A percentile compares a stretch with the other conserved stretches of the same genome.
These are phyloP conservation scores for Phytophthora sp. DNA, from an alignment of 352 stramenopile genomes.

Conservation along the genomic window DNA sequence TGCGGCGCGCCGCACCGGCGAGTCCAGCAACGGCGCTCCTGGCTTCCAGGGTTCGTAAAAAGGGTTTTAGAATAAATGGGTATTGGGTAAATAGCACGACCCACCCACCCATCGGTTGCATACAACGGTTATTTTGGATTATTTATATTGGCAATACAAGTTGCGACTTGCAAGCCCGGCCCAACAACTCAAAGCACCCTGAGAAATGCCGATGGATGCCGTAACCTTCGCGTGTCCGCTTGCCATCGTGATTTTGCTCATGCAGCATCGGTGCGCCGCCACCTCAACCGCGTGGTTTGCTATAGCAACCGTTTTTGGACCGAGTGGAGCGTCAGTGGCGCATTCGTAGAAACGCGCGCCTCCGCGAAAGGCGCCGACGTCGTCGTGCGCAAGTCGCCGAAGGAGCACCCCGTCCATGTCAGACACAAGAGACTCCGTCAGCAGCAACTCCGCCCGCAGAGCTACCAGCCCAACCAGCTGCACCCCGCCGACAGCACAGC, in stretches of 20 bases:
- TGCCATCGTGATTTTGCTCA: not conserved
- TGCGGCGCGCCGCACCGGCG: too few relatives aligned
- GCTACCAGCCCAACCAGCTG: not conserved
- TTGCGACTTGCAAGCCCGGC: too few relatives aligned
- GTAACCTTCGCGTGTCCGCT: not conserved
- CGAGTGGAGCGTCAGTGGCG: not conserved
- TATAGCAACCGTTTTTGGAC: not conserved
- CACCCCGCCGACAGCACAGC: not conserved
- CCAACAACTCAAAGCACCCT: too few relatives aligned
- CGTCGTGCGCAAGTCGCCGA: too few relatives aligned
- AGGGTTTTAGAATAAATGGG: not conserved
- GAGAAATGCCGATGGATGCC: too few relatives aligned
- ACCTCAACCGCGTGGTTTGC: not conserved
- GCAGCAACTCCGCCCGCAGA: not conserved
- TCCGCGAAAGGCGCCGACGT: too few relatives aligned
- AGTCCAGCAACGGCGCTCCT: too few relatives aligned
- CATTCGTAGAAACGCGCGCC: not conserved
- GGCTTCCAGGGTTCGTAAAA: not conserved
- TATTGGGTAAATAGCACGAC: not conserved
- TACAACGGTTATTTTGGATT: not conserved
- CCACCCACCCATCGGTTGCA: not conserved
- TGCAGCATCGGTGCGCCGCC: not conserved
- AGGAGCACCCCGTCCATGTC: not conserved
- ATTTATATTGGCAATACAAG: too few relatives aligned
- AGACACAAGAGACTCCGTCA: not conserved